Evolutionary conservation across 129 eudicot species (phyloP).

Genomic region (Gnaphalium uliginosum): DNA sequence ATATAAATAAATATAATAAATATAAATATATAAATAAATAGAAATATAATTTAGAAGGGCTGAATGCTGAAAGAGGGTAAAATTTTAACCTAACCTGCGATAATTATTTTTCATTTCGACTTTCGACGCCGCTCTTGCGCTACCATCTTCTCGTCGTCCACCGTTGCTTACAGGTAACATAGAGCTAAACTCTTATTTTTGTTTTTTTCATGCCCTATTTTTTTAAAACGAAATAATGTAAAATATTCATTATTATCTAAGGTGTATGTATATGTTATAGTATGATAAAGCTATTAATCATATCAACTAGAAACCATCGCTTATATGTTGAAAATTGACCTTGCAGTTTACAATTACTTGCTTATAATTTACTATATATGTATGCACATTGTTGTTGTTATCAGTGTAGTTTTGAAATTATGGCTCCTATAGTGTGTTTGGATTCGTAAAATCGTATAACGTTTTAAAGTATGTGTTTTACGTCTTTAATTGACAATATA

Average conservation of each 20-base stretch:
- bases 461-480: neutral
- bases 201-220: too few species aligned
- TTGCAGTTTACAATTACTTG: neutral
- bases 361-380: neutral
- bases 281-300: neutral
- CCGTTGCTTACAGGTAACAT: neutral
- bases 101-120: neutral
- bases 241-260: neutral
- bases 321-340: neutral
- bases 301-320: neutral
- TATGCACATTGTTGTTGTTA: neutral
- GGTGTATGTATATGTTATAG: neutral
- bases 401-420: neutral
- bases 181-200: neutral
- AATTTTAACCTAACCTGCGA: constrained; percentile 28
- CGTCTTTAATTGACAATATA: neutral
- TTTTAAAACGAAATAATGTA: neutral
- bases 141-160: constrained; percentile 7
- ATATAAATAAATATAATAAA: neutral
- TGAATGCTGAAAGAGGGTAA: neutral
- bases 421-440: neutral
- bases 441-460: neutral
- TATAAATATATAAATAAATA: neutral
- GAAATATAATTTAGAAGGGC: neutral
- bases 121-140: constrained; percentile 22